Evolutionary conservation across 352 stramenopile genomes (phyloP).

Genomic region (Globisporangium recalcitrans): DNA sequence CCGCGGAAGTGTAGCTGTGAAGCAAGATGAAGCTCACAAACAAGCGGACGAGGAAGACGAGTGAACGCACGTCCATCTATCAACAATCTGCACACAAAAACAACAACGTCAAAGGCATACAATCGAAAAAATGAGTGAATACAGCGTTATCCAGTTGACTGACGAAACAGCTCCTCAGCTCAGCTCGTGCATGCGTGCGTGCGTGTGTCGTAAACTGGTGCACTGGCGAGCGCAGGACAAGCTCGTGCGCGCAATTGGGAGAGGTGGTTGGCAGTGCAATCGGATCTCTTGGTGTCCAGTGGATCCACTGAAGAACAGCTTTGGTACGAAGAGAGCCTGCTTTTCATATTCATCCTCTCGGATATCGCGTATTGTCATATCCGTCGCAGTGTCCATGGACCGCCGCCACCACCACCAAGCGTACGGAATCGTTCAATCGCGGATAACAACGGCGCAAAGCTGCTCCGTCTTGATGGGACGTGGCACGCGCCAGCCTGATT

Average conservation of each 20-base stretch:
- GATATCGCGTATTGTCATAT: not conserved
- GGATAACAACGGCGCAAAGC: not conserved
- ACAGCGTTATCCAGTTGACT: not conserved
- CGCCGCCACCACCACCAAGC: not conserved
- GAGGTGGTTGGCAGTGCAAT: not conserved
- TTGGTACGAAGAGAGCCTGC: not conserved
- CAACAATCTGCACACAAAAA: not conserved
- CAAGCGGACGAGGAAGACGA: not conserved
- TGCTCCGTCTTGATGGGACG: slow-evolving; percentile 1
- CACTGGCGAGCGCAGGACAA: not conserved
- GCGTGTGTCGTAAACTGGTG: not conserved
- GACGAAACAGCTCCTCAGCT: not conserved
- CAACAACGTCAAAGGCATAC: not conserved
- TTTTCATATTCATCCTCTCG: not conserved
- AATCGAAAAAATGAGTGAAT: not conserved
- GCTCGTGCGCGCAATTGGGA: not conserved
- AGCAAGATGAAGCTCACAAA: not conserved
- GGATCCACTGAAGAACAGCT: not conserved
- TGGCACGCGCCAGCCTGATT: not conserved
- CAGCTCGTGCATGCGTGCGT: not conserved
- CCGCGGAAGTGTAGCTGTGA: slow-evolving; percentile 6
- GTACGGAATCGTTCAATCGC: not conserved
- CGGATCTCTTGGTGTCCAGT: not conserved
- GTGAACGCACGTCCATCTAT: not conserved
- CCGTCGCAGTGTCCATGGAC: not conserved